Evolutionary conservation across 176 grass and related monocot species (phyloP), one percentile per base, ranked within the genome.

Genomic region (Cenchrus americanus): DNA sequence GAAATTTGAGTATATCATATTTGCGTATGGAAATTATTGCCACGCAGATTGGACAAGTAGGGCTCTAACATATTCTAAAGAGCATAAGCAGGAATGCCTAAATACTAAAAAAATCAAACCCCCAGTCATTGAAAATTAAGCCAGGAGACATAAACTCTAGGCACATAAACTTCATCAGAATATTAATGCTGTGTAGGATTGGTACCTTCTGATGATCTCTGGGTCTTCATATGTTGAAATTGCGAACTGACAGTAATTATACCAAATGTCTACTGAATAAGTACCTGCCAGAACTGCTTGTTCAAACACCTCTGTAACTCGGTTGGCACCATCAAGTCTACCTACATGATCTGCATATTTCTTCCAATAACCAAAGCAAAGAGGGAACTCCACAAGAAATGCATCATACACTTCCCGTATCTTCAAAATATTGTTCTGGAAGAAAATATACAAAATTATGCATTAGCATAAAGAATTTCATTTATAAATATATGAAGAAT

Each of bases 351-450:
- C 96, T 44, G 96, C 93, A 81, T 99, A 99, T 71, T 99, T 99
- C 86, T 99, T 99, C 96, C 96, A 99, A 72, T 99, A 99, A 21
- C 96, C 96, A 87, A 94, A 99, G 76, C 96, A 99, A 30, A 99
- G 87, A 51, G 96, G 96, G 77, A 96, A 99, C 79, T 99, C 96
- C 5, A 55, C 85, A 80, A 99, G 90, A 68, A 99, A 96, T 15
- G 91, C 81, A 84, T 99, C 96, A 66, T 99, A 99, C 52, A 99
- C 93, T 96, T 96, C 94, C 5, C 87, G 77, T 78, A 96, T 85
- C 78, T 99, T 99, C 18, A 88, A 57, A 73, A 96, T 86, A 77
- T 96, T 86, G 63, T 71, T 92, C 96, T 99, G 87, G 27, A 81
- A 58, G 19, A 37, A 44, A 83, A 47, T 30, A 80, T 41, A 65